Percentiles rank a stretch among this genome's conserved stretches.
Evolutionary conservation across 2,329 filamentous ascomycete species (phyloP).

Genomic region (Coniochaeta sp.): DNA sequence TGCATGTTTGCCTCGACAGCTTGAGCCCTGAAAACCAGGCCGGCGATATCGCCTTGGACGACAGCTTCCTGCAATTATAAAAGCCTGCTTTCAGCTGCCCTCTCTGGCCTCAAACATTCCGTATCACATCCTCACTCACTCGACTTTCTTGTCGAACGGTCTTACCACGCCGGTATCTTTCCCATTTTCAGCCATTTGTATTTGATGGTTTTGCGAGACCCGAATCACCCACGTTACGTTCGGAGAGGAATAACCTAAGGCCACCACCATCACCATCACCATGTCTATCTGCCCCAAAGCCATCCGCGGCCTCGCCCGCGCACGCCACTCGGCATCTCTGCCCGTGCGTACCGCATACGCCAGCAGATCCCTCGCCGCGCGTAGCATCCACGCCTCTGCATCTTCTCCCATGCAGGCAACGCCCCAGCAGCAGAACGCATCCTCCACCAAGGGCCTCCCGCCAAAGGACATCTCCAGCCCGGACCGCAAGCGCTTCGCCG

Average conservation of each 20-base stretch:
- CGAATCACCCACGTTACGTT: constrained; percentile 1
- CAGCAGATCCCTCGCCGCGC: background rate
- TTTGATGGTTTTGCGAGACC: constrained; percentile 1
- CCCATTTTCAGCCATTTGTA: too few species aligned
- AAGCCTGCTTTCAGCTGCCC: background rate
- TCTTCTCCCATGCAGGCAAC: background rate
- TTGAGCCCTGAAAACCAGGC: background rate
- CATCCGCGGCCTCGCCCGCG: background rate
- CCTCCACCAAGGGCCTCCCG: constrained; percentile 5
- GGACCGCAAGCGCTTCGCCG: constrained; percentile 40
- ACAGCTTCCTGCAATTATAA: background rate
- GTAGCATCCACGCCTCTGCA: background rate
- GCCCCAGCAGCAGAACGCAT: background rate
- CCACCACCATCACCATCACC: too few species aligned
- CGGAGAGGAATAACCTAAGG: background rate
- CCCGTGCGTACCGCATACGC: background rate
- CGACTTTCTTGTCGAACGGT: too few species aligned
- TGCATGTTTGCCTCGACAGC: background rate
- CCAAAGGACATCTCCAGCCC: constrained; percentile 17
- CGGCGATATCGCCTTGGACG: background rate
- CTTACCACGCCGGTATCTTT: too few species aligned
- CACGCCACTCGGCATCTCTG: background rate
- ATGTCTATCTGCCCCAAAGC: constrained; percentile 3
- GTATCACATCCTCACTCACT: too few species aligned
- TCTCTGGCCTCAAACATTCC: too few species aligned